Evolutionary conservation across 2,329 filamentous ascomycete genomes (phyloP).

Genomic region (Aspergillus awamori): DNA sequence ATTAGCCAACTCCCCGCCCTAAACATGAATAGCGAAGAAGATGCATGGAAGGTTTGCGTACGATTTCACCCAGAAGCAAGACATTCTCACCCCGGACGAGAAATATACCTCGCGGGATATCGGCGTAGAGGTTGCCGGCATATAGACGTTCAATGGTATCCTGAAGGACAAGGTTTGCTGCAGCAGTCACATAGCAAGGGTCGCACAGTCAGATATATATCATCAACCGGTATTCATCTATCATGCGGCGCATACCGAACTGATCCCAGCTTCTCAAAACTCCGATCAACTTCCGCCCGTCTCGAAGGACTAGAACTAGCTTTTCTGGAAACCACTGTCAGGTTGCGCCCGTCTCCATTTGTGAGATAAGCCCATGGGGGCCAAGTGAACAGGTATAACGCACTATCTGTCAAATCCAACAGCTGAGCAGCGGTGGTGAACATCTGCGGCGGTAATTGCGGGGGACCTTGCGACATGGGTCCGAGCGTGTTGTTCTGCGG

Average conservation of each 20-base stretch:
- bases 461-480: slow-evolving; percentile 42
- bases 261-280: slow-evolving; percentile 96
- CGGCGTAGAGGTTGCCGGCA: slow-evolving; percentile 73
- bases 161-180: slow-evolving; percentile 93
- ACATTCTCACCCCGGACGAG: slow-evolving; percentile 96
- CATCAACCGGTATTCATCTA: too few relatives aligned
- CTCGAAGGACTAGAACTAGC: slow-evolving; percentile 84
- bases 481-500: slow-evolving; percentile 34
- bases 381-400: slow-evolving; percentile 39
- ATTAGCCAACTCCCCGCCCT: neutral
- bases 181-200: neutral
- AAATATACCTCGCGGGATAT: slow-evolving; percentile 83
- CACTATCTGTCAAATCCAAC: slow-evolving; percentile 96
- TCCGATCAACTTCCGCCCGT: slow-evolving; percentile 91
- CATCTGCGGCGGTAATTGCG: slow-evolving; percentile 75
- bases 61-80: slow-evolving; percentile 88
- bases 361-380: too few relatives aligned
- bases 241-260: slow-evolving; percentile 68
- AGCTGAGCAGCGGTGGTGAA: slow-evolving; percentile 97
- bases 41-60: slow-evolving; percentile 34
- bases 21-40: neutral
- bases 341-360: too few relatives aligned
- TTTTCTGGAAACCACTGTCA: slow-evolving; percentile 68
- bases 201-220: neutral
- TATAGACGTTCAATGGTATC: slow-evolving; percentile 90